Conservation (phyloP, 2,329 filamentous ascomycete genomes). For the Colletotrichum phormii region DNA sequence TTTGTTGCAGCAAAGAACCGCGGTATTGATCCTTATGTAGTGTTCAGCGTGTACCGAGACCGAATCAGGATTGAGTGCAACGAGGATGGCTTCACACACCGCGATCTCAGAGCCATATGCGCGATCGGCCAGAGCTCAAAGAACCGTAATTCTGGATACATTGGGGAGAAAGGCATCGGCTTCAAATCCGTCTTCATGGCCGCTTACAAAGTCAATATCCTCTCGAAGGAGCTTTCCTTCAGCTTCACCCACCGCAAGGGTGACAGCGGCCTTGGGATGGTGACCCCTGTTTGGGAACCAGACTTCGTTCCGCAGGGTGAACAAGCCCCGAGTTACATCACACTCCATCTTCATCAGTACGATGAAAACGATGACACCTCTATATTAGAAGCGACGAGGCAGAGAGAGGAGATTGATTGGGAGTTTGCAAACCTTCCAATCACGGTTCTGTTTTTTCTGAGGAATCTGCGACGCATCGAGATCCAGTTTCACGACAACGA, state of each 20-base stretch:
- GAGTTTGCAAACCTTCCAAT: conserved; percentile 53
- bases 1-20: conserved; percentile 45
- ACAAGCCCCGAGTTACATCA: conserved; percentile 49
- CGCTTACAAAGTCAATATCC: conserved; percentile 56
- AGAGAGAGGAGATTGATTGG: conserved; percentile 41
- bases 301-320: conserved; percentile 25
- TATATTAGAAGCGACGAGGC: conserved; percentile 22
- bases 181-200: conserved; percentile 64
- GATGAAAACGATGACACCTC: conserved; percentile 39
- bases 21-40: conserved; percentile 44
- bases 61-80: conserved; percentile 61
- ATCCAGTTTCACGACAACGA: conserved; percentile 44
- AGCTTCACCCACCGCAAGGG: conserved; percentile 52
- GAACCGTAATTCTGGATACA: conserved; percentile 51
- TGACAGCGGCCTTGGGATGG: conserved; percentile 63
- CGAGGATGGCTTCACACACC: conserved; percentile 57
- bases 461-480: conserved; percentile 49
- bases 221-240: conserved; percentile 58
- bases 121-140: conserved; percentile 59
- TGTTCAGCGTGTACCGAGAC: conserved; percentile 50
- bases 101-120: conserved; percentile 60
- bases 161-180: conserved; percentile 63
- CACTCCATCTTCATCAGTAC: conserved; percentile 48
- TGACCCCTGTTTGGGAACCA: conserved; percentile 55
- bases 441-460: conserved; percentile 55